Evolutionary conservation across 1,284 basidiomycete genomes (phyloP).

Genomic region (Cryptococcus depauperatus): DNA sequence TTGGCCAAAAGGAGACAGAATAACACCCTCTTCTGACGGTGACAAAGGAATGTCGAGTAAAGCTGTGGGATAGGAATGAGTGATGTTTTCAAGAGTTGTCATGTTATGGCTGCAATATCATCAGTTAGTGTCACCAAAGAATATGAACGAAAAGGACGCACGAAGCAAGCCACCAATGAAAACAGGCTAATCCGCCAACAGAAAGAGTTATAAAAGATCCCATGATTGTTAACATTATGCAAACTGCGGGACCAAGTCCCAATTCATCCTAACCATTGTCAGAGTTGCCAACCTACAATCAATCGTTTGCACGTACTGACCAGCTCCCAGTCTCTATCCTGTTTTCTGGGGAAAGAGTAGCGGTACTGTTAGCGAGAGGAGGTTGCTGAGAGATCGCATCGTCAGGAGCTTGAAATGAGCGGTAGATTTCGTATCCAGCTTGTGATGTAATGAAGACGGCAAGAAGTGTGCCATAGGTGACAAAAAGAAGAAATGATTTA

Average conservation of each 20-base stretch:
- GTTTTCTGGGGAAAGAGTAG: neutral
- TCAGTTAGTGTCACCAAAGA: neutral
- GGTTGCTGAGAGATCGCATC: slow-evolving; percentile 1
- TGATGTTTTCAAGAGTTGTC: slow-evolving; percentile 72
- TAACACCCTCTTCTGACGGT: neutral
- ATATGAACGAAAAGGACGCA: slow-evolving; percentile 43
- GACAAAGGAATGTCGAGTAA: slow-evolving; percentile 19
- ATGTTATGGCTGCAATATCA: slow-evolving; percentile 60
- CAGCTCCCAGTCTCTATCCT: neutral
- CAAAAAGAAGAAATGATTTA: slow-evolving; percentile 75
- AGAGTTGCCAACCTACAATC: too few species aligned
- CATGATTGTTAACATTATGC: slow-evolving; percentile 57
- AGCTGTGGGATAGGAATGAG: slow-evolving; percentile 55
- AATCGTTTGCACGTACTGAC: slow-evolving; percentile 1
- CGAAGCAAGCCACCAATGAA: slow-evolving; percentile 72
- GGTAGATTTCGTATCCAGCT: slow-evolving; percentile 54
- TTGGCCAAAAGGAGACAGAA: neutral
- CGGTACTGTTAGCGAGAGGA: neutral
- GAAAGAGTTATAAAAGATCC: slow-evolving; percentile 59
- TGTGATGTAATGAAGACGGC: slow-evolving; percentile 57
- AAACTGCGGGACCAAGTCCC: slow-evolving; percentile 55
- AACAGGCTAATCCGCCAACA: slow-evolving; percentile 66
- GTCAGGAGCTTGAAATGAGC: slow-evolving; percentile 52
- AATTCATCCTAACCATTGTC: slow-evolving; percentile 55
- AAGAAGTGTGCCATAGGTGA: slow-evolving; percentile 59